These are phyloP conservation scores for Penicillium italicum DNA, from an alignment of 2,329 filamentous ascomycete species.

Conservation along the genomic window DNA sequence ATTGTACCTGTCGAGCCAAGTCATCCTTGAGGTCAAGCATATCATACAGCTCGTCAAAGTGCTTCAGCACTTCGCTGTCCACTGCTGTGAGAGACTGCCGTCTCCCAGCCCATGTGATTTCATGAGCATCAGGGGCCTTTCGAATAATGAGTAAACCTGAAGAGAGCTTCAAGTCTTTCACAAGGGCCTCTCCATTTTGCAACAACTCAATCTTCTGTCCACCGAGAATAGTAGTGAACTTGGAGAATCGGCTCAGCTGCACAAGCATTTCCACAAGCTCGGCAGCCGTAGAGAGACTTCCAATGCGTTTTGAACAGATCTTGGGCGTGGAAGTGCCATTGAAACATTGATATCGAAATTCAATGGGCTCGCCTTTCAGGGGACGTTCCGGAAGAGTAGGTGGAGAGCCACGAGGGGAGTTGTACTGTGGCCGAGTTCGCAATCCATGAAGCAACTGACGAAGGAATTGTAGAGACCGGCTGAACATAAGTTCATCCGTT, in stretches of 20 bases:
- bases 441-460: conserved; percentile 61
- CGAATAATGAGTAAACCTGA: conserved; percentile 63
- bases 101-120: conserved; percentile 30
- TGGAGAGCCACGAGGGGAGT: conserved; percentile 57
- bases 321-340: conserved; percentile 58
- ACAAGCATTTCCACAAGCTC: conserved; percentile 66
- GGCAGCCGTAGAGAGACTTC: conserved; percentile 65
- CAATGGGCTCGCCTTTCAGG: conserved; percentile 60
- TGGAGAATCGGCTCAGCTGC: conserved; percentile 69
- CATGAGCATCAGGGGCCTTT: conserved; percentile 53
- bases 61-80: conserved; percentile 73
- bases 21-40: conserved; percentile 71
- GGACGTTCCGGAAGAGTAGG: conserved; percentile 55
- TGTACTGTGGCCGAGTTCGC: conserved; percentile 54
- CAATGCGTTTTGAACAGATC: conserved; percentile 62
- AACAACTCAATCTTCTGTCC: conserved; percentile 63
- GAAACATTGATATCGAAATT: conserved; percentile 72
- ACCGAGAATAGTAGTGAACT: conserved; percentile 68
- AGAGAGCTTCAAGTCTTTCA: conserved; percentile 65
- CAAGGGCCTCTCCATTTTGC: conserved; percentile 56
- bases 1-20: conserved; percentile 62
- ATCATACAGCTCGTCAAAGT: conserved; percentile 80
- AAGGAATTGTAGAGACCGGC: conserved; percentile 65
- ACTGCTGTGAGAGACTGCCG: conserved; percentile 57
- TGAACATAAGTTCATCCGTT: conserved; percentile 61